A percentile compares a stretch with the other conserved stretches of the same genome.
These are phyloP conservation scores for Petunia secreta DNA, from an alignment of 257 asterid species.

Conservation along the genomic window DNA sequence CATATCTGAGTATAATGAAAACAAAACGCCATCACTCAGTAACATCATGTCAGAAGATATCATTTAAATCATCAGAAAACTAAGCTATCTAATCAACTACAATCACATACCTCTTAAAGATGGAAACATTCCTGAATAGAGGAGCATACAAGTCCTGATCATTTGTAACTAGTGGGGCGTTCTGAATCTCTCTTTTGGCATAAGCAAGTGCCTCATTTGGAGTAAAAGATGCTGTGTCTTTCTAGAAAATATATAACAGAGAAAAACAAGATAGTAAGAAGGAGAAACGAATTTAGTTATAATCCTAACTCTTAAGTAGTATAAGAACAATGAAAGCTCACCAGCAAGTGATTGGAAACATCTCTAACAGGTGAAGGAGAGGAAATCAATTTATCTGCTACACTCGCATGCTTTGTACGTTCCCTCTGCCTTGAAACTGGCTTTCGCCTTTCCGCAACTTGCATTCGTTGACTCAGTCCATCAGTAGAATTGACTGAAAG, in stretches of 20 bases:
- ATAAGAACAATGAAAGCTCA: constrained; percentile 30
- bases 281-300: background rate
- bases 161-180: constrained; percentile 54
- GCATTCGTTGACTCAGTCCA: constrained; percentile 32
- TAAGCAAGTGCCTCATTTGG: constrained; percentile 81
- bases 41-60: background rate
- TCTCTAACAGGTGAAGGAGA: constrained; percentile 10
- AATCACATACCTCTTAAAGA: constrained; percentile 70
- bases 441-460: constrained; percentile 22
- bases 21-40: background rate
- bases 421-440: constrained; percentile 30
- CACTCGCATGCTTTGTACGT: constrained; percentile 21
- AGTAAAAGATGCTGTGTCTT: constrained; percentile 51
- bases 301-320: constrained; percentile 13
- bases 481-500: constrained; percentile 46
- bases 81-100: background rate
- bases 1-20: background rate
- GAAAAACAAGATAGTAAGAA: constrained; percentile 26
- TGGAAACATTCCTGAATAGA: constrained; percentile 68
- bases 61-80: background rate
- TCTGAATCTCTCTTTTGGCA: constrained; percentile 68
- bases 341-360: constrained; percentile 50
- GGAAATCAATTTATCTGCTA: constrained; percentile 45
- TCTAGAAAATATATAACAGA: constrained; percentile 42
- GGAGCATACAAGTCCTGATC: constrained; percentile 79